Evolutionary conservation across 2,329 filamentous ascomycete species (phyloP).

Genomic region (Colletotrichum sp.): DNA sequence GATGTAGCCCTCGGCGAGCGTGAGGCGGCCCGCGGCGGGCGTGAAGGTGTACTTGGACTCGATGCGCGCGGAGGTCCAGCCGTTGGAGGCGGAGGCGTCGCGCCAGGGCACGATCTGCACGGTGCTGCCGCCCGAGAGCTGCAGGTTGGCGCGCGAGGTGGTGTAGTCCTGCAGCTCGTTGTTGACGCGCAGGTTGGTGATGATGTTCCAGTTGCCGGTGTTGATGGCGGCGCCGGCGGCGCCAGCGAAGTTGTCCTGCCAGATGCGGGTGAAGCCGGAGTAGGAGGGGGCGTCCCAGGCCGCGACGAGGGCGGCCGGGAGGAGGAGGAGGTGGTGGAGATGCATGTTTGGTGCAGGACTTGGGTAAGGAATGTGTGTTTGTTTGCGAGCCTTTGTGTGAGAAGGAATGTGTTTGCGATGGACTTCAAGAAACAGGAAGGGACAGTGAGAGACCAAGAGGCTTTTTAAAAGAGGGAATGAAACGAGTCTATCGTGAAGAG

Average conservation of each 20-base stretch:
- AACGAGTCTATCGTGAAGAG: neutral
- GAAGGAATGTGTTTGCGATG: neutral
- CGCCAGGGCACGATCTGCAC: conserved; percentile 56
- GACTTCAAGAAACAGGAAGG: neutral
- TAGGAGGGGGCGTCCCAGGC: conserved; percentile 45
- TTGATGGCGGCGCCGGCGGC: conserved; percentile 34
- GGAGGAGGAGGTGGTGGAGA: conserved; percentile 20
- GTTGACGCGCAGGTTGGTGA: conserved; percentile 52
- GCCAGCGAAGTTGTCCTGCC: conserved; percentile 50
- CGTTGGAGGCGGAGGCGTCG: conserved; percentile 34
- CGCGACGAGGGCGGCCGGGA: conserved; percentile 30
- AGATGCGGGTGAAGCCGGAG: conserved; percentile 41
- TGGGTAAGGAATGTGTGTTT: neutral
- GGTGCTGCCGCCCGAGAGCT: conserved; percentile 55
- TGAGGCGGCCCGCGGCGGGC: conserved; percentile 42
- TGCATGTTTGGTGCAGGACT: neutral
- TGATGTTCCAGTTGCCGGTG: conserved; percentile 47
- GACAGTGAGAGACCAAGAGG: neutral
- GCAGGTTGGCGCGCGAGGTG: conserved; percentile 47
- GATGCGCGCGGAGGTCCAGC: conserved; percentile 57
- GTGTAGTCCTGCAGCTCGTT: conserved; percentile 55
- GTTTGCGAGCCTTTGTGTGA: neutral
- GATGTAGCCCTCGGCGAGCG: conserved; percentile 49
- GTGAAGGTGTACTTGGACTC: conserved; percentile 53
- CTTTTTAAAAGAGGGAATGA: neutral